Evolutionary conservation across 2,329 filamentous ascomycete species (phyloP).

Genomic region (Neonectria magnoliae): DNA sequence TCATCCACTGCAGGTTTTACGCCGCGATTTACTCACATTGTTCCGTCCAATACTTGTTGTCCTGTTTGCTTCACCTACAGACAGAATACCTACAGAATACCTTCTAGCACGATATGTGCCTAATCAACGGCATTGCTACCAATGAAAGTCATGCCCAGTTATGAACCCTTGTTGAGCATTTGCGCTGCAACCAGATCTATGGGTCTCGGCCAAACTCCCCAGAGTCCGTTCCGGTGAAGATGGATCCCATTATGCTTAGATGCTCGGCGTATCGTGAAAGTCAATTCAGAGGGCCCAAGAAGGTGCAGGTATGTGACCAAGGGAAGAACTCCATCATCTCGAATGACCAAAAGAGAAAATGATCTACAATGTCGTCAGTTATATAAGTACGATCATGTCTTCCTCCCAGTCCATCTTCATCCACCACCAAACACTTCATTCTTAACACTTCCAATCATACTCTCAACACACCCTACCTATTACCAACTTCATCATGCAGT

Average conservation of each 20-base stretch:
- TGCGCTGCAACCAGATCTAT: not conserved
- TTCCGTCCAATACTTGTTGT: no score
- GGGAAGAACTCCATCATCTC: not conserved
- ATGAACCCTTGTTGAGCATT: not conserved
- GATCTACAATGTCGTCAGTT: not conserved
- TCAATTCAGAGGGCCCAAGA: not conserved
- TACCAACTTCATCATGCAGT: constrained; percentile 23
- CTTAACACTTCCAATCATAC: not conserved
- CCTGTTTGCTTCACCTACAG: no score
- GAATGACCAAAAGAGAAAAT: not conserved
- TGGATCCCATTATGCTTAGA: not conserved
- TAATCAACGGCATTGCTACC: no score
- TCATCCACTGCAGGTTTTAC: not conserved
- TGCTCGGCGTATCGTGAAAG: not conserved
- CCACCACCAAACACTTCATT: not conserved
- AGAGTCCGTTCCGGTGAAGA: not conserved
- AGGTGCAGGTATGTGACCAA: not conserved
- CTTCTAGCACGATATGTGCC: no score
- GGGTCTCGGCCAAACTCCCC: not conserved
- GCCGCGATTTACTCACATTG: no score
- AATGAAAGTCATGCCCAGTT: no score
- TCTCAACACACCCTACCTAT: not conserved
- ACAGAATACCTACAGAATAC: no score
- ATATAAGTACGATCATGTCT: not conserved
- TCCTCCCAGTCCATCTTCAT: not conserved